Conservation (phyloP, 2,329 filamentous ascomycete genomes). For the Berkeleyomyces basicola region DNA sequence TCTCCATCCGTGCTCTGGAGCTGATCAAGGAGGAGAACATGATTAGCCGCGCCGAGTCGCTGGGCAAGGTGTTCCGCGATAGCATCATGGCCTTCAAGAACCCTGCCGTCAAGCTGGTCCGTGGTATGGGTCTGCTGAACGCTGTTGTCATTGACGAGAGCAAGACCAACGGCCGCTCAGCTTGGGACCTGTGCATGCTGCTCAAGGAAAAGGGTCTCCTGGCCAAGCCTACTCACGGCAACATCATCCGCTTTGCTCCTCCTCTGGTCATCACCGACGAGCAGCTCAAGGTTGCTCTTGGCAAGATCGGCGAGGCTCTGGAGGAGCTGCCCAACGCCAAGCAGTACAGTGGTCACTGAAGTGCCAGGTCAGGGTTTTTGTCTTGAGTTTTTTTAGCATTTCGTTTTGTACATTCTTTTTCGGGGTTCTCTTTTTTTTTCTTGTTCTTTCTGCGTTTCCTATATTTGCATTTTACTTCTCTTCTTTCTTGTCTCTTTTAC, state of each 20-base stretch:
- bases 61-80: conserved; percentile 72
- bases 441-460: not conserved
- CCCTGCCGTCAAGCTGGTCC: conserved; percentile 64
- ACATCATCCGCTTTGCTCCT: conserved; percentile 96
- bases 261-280: conserved; percentile 85
- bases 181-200: conserved; percentile 92
- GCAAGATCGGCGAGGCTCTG: conserved; percentile 68
- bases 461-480: not conserved
- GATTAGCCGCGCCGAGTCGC: conserved; percentile 60
- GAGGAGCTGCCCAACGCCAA: conserved; percentile 55
- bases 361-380: not conserved
- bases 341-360: conserved; percentile 23
- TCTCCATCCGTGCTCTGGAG: conserved; percentile 88
- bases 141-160: conserved; percentile 90
- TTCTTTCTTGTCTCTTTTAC: not conserved
- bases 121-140: conserved; percentile 88
- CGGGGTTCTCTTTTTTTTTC: not conserved
- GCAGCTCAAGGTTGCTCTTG: conserved; percentile 61
- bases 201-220: conserved; percentile 90
- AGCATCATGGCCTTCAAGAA: conserved; percentile 59
- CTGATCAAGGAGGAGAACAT: conserved; percentile 84
- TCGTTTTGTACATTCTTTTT: not conserved
- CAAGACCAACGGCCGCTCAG: conserved; percentile 67
- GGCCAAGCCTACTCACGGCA: conserved; percentile 95
- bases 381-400: not conserved